Base-by-base conservation (phyloP, 257 asterid genomes). In the Solanum stenotomum region DNA sequence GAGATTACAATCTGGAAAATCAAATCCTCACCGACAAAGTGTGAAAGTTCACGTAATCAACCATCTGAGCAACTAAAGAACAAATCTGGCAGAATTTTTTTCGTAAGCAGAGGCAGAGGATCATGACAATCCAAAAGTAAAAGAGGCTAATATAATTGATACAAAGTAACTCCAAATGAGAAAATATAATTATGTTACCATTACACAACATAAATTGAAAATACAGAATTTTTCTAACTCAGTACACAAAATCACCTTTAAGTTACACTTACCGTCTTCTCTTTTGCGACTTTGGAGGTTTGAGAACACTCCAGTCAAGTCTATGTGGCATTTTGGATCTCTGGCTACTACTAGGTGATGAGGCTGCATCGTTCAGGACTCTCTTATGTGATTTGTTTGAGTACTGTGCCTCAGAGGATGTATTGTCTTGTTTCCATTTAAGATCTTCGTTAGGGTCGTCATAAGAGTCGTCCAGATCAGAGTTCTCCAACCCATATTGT, bases 271-370 rank as follows among this genome's bases (percentile, higher is more conserved):
- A 90, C 93, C 89, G 90, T 87, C 37, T 91, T 89, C 91, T 93
- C 91, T 90, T 90, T 49, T 91, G 94, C 87, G 86, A 27, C 91
- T 95, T 96, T 10, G 98, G 95, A 78, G 98, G 98, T 76, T 93
- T 95, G 76, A 94, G 98, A 89, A 96, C 96, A 85, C 85, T 93
- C 98, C 98, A 96, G 82, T 95, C 98, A 81, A 94, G 92, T 90
- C 93, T 96, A 1, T 90, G 90, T 78, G 85, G 92, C 87, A 92
- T 95, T 81, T 90, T 92, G 83, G 94, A 93, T 25, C 89, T 87
- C 77, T 65, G 87, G 63, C 89, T 90, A 87, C 89, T 90, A 74
- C 90, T 89, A 27, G 90, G 87, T 79, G 94, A 91, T 25, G 93
- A 88, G 20, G 86, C 89, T 74, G 87, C 88, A 84, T 68, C 83